Evolutionary conservation across 768 basidiomycete species (phyloP).

Genomic region (Leccinum disarticulatum): DNA sequence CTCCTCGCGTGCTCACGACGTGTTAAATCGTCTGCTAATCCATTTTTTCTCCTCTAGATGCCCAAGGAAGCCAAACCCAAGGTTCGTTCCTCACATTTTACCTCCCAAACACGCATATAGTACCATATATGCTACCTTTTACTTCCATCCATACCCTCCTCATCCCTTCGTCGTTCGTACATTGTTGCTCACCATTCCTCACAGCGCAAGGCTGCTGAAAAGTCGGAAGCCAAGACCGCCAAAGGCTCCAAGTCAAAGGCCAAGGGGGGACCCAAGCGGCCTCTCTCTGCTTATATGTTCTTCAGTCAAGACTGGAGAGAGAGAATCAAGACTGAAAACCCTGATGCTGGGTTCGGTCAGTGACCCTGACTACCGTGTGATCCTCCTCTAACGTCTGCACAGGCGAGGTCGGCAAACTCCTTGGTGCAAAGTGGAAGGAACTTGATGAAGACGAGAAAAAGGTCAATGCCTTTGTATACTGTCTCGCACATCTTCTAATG

Average conservation of each 20-base stretch:
- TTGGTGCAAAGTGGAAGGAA: conserved; percentile 98
- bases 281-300: conserved; percentile 98
- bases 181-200: conserved; percentile 14
- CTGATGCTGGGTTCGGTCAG: conserved; percentile 87
- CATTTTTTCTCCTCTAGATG: conserved; percentile 52
- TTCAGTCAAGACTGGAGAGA: conserved; percentile 96
- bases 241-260: conserved; percentile 80
- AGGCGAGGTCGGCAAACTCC: conserved; percentile 93
- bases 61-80: conserved; percentile 77
- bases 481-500: conserved; percentile 3
- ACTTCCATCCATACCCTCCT: conserved; percentile 5
- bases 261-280: conserved; percentile 70
- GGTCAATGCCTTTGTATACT: conserved; percentile 42
- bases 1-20: conserved; percentile 35
- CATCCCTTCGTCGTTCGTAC: conserved; percentile 1
- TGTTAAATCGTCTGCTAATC: conserved; percentile 40
- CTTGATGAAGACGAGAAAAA: conserved; percentile 89
- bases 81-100: conserved; percentile 41
- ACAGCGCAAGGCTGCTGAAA: conserved; percentile 76
- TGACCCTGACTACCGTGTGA: conserved; percentile 18
- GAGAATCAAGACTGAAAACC: conserved; percentile 94
- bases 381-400: conserved; percentile 7
- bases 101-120: conserved; percentile 3
- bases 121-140: conserved; percentile 20
- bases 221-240: conserved; percentile 50